These are phyloP conservation scores for Skeletonema grethae DNA, from an alignment of 108 stramenopile genomes.

Conservation along the genomic window DNA sequence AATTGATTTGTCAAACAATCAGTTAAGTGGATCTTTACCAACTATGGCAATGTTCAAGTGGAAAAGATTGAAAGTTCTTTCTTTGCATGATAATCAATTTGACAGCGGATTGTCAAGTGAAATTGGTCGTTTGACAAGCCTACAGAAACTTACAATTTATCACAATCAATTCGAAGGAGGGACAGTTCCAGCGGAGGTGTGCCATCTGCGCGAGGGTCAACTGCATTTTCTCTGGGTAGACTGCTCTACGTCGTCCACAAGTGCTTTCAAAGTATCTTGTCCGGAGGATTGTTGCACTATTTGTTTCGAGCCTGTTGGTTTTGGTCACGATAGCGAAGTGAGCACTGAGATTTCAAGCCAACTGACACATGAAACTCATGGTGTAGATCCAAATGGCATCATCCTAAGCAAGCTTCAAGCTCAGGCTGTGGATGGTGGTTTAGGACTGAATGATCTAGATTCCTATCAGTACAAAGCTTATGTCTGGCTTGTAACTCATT, in stretches of 20 bases:
- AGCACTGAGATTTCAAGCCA: background rate
- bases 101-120: slow-evolving; percentile 19
- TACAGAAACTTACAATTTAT: slow-evolving; percentile 28
- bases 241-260: slow-evolving; percentile 16
- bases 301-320: slow-evolving; percentile 33
- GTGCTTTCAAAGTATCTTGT: slow-evolving; percentile 27
- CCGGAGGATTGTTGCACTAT: slow-evolving; percentile 34
- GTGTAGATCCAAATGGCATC: background rate
- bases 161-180: slow-evolving; percentile 30
- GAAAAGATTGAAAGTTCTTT: slow-evolving; percentile 22
- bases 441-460: slow-evolving; percentile 15
- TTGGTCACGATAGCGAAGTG: slow-evolving; percentile 13
- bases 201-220: slow-evolving; percentile 17
- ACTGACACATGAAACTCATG: slow-evolving; percentile 1
- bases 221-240: slow-evolving; percentile 30
- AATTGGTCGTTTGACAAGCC: slow-evolving; percentile 6
- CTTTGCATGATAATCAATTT: slow-evolving; percentile 28
- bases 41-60: slow-evolving; percentile 10
- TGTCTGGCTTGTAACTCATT: slow-evolving; percentile 28
- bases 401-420: background rate
- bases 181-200: slow-evolving; percentile 19
- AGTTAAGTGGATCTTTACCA: slow-evolving; percentile 20
- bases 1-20: slow-evolving; percentile 29
- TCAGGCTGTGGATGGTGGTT: slow-evolving; percentile 9
- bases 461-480: slow-evolving; percentile 37